Evolutionary conservation across 2,329 filamentous ascomycete species (phyloP).

Genomic region (Aureobasidium sp.): DNA sequence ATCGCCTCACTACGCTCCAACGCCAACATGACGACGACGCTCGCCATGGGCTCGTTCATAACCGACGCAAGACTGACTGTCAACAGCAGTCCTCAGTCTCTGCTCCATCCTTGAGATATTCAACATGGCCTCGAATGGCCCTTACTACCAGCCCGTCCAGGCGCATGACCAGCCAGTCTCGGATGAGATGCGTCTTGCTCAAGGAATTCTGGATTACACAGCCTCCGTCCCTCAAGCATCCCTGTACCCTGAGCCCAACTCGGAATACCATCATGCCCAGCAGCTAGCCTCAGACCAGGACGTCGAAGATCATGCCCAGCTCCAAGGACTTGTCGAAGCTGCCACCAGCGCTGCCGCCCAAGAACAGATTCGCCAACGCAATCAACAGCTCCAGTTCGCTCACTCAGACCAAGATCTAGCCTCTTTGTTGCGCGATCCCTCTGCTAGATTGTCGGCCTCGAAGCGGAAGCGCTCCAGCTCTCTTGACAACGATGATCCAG

Average conservation of each 20-base stretch:
- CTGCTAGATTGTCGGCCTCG: not conserved
- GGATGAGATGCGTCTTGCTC: conserved; percentile 13
- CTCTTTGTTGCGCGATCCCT: conserved; percentile 8
- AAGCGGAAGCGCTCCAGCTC: not conserved
- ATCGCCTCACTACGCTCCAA: not conserved
- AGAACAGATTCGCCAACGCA: conserved; percentile 18
- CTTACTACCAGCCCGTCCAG: conserved; percentile 17
- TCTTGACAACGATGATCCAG: not conserved
- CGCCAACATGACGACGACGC: not conserved
- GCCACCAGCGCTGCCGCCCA: conserved; percentile 17
- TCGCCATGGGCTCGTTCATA: not conserved
- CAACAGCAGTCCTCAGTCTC: not conserved
- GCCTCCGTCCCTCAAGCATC: conserved; percentile 9
- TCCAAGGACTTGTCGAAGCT: conserved; percentile 18
- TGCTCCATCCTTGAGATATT: not conserved
- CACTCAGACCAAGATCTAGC: conserved; percentile 7
- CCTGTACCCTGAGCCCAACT: conserved; percentile 15
- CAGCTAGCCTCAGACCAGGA: conserved; percentile 11
- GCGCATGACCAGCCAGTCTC: conserved; percentile 9
- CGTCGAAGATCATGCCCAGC: conserved; percentile 13
- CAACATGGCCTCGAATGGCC: conserved; percentile 16
- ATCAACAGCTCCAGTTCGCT: not conserved
- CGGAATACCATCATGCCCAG: conserved; percentile 15
- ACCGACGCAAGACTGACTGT: not conserved
- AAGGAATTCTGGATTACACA: conserved; percentile 1